A percentile compares a stretch with the other conserved stretches of the same genome.
These are phyloP conservation scores for Dactylella cylindrospora DNA, from an alignment of 2,329 filamentous ascomycete species.

Conservation along the genomic window DNA sequence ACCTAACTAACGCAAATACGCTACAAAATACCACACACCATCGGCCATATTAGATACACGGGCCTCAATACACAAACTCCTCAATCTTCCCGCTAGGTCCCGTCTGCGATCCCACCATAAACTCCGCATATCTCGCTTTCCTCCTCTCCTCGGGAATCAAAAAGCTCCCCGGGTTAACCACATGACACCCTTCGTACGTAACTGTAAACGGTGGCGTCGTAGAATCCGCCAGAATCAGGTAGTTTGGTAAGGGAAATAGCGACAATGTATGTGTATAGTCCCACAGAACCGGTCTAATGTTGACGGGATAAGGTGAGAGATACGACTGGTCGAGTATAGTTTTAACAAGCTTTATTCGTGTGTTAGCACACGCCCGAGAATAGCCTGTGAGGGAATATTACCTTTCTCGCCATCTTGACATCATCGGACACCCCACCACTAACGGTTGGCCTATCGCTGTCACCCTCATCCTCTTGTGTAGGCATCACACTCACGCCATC, in stretches of 20 bases:
- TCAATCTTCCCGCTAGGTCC: constrained; percentile 59
- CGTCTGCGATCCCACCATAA: constrained; percentile 65
- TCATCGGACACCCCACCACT: constrained; percentile 55
- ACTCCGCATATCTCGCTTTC: constrained; percentile 82
- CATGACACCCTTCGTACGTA: constrained; percentile 92
- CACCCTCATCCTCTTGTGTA: constrained; percentile 27
- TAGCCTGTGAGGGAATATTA: constrained; percentile 1
- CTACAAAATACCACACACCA: background rate
- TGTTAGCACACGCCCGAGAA: constrained; percentile 51
- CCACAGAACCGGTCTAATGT: constrained; percentile 81
- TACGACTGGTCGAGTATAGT: constrained; percentile 89
- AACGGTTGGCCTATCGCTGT: background rate
- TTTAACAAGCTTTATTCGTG: constrained; percentile 70
- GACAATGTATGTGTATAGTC: constrained; percentile 73
- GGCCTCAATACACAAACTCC: constrained; percentile 62
- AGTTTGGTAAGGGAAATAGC: constrained; percentile 63
- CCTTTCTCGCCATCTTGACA: constrained; percentile 49
- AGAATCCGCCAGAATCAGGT: constrained; percentile 74
- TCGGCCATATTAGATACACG: background rate
- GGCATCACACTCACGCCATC: constrained; percentile 17
- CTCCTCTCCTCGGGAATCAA: constrained; percentile 69
- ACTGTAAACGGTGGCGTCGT: constrained; percentile 80
- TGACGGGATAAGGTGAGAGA: constrained; percentile 80
- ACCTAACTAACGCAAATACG: background rate
- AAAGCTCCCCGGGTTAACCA: constrained; percentile 85